Conservation (phyloP, 768 basidiomycete genomes). For the Botryobasidium botryosum region DNA sequence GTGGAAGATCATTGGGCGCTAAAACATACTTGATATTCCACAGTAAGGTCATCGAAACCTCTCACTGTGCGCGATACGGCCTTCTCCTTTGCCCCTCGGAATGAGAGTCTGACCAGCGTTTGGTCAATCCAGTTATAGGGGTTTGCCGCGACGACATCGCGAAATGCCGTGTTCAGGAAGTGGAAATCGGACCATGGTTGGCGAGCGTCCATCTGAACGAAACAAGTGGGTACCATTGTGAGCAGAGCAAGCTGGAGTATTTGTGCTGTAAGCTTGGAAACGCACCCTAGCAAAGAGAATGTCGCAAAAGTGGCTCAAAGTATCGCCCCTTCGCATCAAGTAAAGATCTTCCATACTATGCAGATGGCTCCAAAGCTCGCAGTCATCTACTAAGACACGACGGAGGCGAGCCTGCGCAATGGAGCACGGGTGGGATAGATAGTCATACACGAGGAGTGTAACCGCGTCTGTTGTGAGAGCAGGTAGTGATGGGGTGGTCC, state of each 20-base stretch:
- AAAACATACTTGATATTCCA: slow-evolving; percentile 50
- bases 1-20: not conserved
- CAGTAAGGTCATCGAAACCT: slow-evolving; percentile 43
- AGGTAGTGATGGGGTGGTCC: not conserved
- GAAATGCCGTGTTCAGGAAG: slow-evolving; percentile 63
- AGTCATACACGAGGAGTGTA: slow-evolving; percentile 25
- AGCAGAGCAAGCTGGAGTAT: not conserved
- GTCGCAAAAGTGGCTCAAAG: slow-evolving; percentile 56
- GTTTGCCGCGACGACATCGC: slow-evolving; percentile 38
- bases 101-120: slow-evolving; percentile 55
- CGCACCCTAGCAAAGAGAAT: slow-evolving; percentile 55
- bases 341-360: slow-evolving; percentile 48
- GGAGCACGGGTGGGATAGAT: slow-evolving; percentile 39
- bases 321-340: slow-evolving; percentile 63
- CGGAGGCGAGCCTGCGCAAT: slow-evolving; percentile 35
- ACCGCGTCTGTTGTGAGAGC: slow-evolving; percentile 4
- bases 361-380: slow-evolving; percentile 36
- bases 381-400: slow-evolving; percentile 46
- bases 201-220: slow-evolving; percentile 48
- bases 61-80: slow-evolving; percentile 39
- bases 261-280: not conserved
- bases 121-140: slow-evolving; percentile 41
- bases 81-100: slow-evolving; percentile 34
- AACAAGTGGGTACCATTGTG: not conserved
- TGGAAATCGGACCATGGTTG: slow-evolving; percentile 68